Conservation (phyloP, 2,329 filamentous ascomycete species). For the Microthyrium microscopicum region DNA sequence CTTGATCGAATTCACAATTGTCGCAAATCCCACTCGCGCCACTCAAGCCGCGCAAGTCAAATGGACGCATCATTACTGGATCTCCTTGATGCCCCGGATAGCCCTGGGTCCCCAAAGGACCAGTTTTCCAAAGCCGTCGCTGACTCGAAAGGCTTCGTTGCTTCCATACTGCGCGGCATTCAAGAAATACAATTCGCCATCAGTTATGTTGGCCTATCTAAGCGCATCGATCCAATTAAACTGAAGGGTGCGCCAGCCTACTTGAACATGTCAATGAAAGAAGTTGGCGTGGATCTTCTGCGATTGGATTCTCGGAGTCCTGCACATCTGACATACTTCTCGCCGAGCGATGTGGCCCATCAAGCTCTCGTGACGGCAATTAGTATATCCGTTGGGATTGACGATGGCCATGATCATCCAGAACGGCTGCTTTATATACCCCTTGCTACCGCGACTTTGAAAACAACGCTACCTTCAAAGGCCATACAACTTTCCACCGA, state of each 20-base stretch:
- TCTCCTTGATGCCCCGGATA: slow-evolving; percentile 57
- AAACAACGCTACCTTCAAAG: slow-evolving; percentile 88
- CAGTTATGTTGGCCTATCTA: slow-evolving; percentile 76
- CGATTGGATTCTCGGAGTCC: slow-evolving; percentile 83
- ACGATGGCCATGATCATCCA: slow-evolving; percentile 72
- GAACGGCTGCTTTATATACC: slow-evolving; percentile 85
- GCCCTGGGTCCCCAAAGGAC: slow-evolving; percentile 48
- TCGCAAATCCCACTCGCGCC: slow-evolving; percentile 16
- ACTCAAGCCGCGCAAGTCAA: slow-evolving; percentile 18
- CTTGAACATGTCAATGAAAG: slow-evolving; percentile 86
- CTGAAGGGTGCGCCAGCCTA: slow-evolving; percentile 38
- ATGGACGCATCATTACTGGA: slow-evolving; percentile 54
- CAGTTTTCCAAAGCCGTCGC: slow-evolving; percentile 68
- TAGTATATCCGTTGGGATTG: slow-evolving; percentile 79
- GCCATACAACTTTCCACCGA: slow-evolving; percentile 66
- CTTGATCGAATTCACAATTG: slow-evolving; percentile 35
- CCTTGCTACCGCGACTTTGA: slow-evolving; percentile 90
- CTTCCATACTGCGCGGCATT: slow-evolving; percentile 77
- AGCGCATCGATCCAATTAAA: slow-evolving; percentile 27
- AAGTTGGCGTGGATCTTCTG: slow-evolving; percentile 84
- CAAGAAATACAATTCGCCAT: slow-evolving; percentile 94
- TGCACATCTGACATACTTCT: slow-evolving; percentile 97
- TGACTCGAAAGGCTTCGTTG: slow-evolving; percentile 82
- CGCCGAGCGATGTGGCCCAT: slow-evolving; percentile 79
- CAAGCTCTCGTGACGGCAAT: slow-evolving; percentile 85